Evolutionary conservation across 2,329 filamentous ascomycete species (phyloP).

Genomic region (Didymella pomorum): DNA sequence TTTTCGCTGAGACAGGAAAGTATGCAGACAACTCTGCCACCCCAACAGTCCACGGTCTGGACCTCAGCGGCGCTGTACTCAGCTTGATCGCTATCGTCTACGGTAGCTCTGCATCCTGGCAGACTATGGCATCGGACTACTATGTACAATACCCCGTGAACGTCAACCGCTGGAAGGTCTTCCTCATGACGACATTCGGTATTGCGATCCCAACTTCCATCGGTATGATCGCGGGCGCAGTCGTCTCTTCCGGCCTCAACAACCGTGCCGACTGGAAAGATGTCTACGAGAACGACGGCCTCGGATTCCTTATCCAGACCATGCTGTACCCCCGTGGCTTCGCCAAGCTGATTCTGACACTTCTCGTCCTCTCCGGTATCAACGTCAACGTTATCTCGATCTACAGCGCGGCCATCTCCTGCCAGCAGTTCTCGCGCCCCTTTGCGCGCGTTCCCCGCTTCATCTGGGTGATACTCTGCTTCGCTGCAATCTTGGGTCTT

Average conservation of each 20-base stretch:
- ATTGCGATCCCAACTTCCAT: constrained; percentile 55
- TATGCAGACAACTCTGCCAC: constrained; percentile 53
- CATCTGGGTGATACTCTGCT: constrained; percentile 57
- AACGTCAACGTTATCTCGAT: constrained; percentile 58
- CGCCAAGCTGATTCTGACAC: constrained; percentile 58
- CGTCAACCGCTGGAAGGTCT: constrained; percentile 51
- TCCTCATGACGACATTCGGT: constrained; percentile 54
- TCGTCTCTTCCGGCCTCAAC: constrained; percentile 50
- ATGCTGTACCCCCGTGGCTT: constrained; percentile 58
- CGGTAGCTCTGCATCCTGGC: constrained; percentile 53
- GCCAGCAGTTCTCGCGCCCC: constrained; percentile 58
- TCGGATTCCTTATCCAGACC: constrained; percentile 58
- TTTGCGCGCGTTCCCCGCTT: constrained; percentile 62
- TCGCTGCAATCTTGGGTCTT: constrained; percentile 54
- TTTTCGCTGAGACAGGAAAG: constrained; percentile 57
- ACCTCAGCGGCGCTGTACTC: constrained; percentile 42
- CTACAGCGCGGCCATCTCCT: constrained; percentile 59
- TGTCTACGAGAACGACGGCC: constrained; percentile 54
- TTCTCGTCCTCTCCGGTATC: constrained; percentile 55
- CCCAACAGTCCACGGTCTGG: constrained; percentile 43
- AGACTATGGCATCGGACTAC: constrained; percentile 54
- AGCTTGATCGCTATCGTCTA: constrained; percentile 45
- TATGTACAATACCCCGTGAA: constrained; percentile 55
- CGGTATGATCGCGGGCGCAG: constrained; percentile 56
- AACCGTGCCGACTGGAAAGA: constrained; percentile 49